Evolutionary conservation across 495 filamentous ascomycete species (phyloP).

Genomic region (Rusavskia elegans): DNA sequence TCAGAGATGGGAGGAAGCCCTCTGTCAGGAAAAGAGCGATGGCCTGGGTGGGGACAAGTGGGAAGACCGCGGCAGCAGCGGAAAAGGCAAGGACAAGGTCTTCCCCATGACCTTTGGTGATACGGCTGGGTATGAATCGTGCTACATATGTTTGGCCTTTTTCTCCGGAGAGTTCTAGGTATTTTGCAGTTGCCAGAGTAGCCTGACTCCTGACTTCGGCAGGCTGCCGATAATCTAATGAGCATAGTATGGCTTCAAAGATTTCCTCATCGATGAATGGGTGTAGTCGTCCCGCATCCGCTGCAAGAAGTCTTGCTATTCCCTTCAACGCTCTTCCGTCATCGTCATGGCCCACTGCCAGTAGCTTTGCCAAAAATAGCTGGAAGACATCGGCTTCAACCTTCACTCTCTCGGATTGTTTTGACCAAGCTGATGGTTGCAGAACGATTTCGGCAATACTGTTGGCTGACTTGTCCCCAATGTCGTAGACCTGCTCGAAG

Average conservation of each 20-base stretch:
- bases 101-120: slow-evolving; percentile 37
- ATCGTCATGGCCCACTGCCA: slow-evolving; percentile 42
- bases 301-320: slow-evolving; percentile 43
- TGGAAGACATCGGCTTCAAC: slow-evolving; percentile 49
- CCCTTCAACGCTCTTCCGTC: slow-evolving; percentile 45
- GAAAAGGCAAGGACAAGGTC: slow-evolving; percentile 68
- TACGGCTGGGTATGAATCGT: slow-evolving; percentile 44
- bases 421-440: slow-evolving; percentile 40
- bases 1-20: slow-evolving; percentile 57
- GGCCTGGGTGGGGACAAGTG: slow-evolving; percentile 54
- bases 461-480: slow-evolving; percentile 45
- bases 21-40: slow-evolving; percentile 68
- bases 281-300: slow-evolving; percentile 42
- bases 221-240: slow-evolving; percentile 60
- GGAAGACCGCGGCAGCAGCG: slow-evolving; percentile 72
- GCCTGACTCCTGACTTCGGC: slow-evolving; percentile 55
- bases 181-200: slow-evolving; percentile 59
- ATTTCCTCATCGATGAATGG: slow-evolving; percentile 58
- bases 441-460: slow-evolving; percentile 40
- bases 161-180: slow-evolving; percentile 58
- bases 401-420: slow-evolving; percentile 28
- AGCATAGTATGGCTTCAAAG: slow-evolving; percentile 63
- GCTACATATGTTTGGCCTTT: slow-evolving; percentile 47
- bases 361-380: slow-evolving; percentile 46
- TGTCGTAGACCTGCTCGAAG: slow-evolving; percentile 40